A percentile compares a stretch with the other conserved stretches of the same genome.
phyloP scores from a whole-genome alignment of 768 basidiomycete species.

The Podaxis mareebaensis region DNA sequence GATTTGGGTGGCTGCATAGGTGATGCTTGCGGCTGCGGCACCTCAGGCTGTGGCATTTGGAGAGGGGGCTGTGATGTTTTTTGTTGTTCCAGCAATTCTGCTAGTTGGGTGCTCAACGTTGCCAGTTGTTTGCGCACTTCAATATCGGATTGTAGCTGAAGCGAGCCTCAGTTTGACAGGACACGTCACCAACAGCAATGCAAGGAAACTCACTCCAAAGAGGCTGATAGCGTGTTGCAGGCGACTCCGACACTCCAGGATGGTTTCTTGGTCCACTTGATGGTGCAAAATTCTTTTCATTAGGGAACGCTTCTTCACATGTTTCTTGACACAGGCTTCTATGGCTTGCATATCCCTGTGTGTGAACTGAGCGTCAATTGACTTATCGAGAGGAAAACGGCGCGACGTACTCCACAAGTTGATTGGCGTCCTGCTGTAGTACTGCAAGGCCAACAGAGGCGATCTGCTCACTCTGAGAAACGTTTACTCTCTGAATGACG shows the following conservation, averaged over 20 bases:
- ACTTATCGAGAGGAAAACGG: neutral
- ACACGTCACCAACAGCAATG: neutral
- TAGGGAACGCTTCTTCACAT: neutral
- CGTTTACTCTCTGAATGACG: constrained; percentile 3
- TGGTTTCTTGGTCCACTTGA: neutral
- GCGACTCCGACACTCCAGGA: constrained; percentile 2
- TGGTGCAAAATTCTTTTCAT: neutral
- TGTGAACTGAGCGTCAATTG: neutral
- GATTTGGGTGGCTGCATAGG: neutral
- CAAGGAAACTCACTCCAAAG: constrained; percentile 7
- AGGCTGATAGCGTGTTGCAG: neutral
- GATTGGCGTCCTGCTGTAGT: neutral
- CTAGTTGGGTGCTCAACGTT: neutral
- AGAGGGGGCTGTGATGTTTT: neutral
- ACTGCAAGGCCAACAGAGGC: neutral
- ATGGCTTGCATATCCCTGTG: neutral
- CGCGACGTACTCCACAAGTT: neutral
- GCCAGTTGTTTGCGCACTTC: constrained; percentile 8
- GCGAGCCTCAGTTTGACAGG: neutral
- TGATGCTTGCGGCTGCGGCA: neutral
- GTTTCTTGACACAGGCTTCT: neutral
- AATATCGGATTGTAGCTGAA: neutral
- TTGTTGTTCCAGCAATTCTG: neutral
- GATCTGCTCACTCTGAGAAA: neutral
- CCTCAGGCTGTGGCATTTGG: neutral